Conservation (phyloP, 2,329 filamentous ascomycete species). For the Magnaporthiopsis incrustans region DNA sequence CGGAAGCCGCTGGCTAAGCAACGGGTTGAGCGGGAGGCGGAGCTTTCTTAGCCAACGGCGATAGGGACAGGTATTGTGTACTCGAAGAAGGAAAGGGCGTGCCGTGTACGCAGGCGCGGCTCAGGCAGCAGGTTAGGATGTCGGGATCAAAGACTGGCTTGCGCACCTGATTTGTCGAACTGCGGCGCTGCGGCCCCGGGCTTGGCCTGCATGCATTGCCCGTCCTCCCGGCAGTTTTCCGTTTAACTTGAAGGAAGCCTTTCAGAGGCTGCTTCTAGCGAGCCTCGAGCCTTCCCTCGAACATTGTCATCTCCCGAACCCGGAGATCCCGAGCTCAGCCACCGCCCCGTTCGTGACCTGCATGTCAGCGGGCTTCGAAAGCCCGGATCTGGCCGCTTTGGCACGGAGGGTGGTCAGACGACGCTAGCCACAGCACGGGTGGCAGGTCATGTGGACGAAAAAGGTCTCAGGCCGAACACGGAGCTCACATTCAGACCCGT, state of each 20-base stretch:
- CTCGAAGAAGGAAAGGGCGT: not conserved
- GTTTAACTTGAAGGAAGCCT: too few species aligned
- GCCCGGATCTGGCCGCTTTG: not conserved
- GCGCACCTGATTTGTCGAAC: not conserved
- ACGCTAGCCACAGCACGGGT: not conserved
- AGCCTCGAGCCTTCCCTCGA: too few species aligned
- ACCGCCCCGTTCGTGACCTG: not conserved
- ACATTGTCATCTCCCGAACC: too few species aligned
- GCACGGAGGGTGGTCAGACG: not conserved
- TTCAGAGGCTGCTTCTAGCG: not conserved
- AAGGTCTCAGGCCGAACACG: not conserved
- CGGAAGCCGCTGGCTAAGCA: not conserved
- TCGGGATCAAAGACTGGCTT: too few species aligned
- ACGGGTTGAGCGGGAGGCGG: not conserved
- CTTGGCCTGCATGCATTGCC: not conserved
- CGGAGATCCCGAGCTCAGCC: not conserved
- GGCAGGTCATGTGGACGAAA: not conserved
- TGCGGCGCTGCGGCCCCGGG: not conserved
- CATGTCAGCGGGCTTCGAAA: not conserved
- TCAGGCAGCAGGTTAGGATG: not conserved
- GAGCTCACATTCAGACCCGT: not conserved
- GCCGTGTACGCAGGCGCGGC: not conserved
- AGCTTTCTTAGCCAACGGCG: not conserved
- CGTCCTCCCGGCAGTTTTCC: not conserved
- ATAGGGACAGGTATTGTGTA: too few species aligned